Evolutionary conservation across 495 filamentous ascomycete species (phyloP).

Genomic region (Friedmanniomyces simplex): DNA sequence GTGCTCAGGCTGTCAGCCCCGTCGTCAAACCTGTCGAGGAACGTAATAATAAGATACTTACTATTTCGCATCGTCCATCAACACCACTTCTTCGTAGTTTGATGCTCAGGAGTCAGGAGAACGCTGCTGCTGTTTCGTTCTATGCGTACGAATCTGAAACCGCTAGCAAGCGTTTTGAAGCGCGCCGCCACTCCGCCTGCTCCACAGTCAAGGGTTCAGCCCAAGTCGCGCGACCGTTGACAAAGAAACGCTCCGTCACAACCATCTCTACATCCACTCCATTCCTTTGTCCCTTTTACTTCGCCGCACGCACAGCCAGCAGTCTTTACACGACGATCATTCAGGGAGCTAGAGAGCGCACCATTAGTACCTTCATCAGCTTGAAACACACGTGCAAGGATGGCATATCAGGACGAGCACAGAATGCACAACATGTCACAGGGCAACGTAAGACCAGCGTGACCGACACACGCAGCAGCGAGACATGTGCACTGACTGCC

Average conservation of each 20-base stretch:
- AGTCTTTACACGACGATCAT: neutral
- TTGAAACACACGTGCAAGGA: slow-evolving; percentile 3
- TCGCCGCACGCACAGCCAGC: neutral
- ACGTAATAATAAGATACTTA: neutral
- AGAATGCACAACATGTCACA: neutral
- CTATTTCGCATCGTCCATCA: neutral
- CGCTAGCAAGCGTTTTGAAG: neutral
- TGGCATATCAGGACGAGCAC: slow-evolving; percentile 15
- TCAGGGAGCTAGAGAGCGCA: neutral
- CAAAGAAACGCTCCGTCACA: neutral
- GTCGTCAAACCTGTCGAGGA: neutral
- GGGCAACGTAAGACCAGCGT: slow-evolving; percentile 2
- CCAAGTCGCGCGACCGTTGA: neutral
- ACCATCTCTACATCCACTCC: neutral
- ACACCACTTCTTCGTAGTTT: neutral
- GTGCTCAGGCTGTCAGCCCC: neutral
- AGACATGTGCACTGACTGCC: neutral
- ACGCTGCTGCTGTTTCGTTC: neutral
- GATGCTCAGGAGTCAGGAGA: no score
- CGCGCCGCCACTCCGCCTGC: neutral
- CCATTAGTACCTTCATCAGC: neutral
- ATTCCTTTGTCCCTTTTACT: neutral
- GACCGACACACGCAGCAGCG: neutral
- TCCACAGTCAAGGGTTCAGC: neutral
- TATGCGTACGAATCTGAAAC: neutral